Conservation (phyloP, 169 alveolate species). For the Cyclospora cayetanensis region DNA sequence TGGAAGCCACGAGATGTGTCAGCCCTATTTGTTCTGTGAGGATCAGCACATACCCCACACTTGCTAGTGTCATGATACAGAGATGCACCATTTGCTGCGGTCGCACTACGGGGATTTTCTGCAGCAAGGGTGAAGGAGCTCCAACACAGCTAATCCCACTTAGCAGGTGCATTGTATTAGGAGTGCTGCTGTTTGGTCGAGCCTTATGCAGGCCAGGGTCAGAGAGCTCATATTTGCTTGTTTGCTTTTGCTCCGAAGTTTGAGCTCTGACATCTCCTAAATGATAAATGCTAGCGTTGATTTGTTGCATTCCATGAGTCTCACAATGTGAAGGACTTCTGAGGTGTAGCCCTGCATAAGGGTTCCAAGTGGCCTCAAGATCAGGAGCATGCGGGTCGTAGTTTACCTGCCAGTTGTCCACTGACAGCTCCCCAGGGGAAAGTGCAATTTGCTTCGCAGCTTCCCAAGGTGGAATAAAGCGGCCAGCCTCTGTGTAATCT, state of each 20-base stretch:
- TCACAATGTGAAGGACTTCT: not conserved
- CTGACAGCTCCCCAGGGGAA: not conserved
- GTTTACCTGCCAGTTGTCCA: not conserved
- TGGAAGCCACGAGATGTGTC: not conserved
- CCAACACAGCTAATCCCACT: not conserved
- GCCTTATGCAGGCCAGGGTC: not conserved
- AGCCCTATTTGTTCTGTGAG: slow-evolving; percentile 18
- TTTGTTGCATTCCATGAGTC: not conserved
- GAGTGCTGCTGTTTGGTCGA: not conserved
- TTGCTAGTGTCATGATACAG: not conserved
- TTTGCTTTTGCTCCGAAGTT: not conserved
- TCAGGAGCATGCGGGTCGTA: slow-evolving; percentile 21
- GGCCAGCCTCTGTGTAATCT: not conserved
- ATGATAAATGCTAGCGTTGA: not conserved
- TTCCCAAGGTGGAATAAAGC: not conserved
- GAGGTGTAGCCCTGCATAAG: slow-evolving; percentile 10
- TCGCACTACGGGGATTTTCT: not conserved
- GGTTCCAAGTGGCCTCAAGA: slow-evolving; percentile 17
- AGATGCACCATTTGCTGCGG: not conserved
- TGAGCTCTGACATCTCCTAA: not conserved
- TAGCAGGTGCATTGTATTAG: not conserved
- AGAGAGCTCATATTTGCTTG: not conserved
- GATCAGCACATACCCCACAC: not conserved
- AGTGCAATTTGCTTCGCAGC: slow-evolving; percentile 7
- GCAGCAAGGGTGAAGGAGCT: not conserved